Percentiles rank a stretch among this genome's conserved stretches.
These are phyloP conservation scores for Aureobasidium namibiae DNA, from an alignment of 2,329 filamentous ascomycete species.

Conservation along the genomic window DNA sequence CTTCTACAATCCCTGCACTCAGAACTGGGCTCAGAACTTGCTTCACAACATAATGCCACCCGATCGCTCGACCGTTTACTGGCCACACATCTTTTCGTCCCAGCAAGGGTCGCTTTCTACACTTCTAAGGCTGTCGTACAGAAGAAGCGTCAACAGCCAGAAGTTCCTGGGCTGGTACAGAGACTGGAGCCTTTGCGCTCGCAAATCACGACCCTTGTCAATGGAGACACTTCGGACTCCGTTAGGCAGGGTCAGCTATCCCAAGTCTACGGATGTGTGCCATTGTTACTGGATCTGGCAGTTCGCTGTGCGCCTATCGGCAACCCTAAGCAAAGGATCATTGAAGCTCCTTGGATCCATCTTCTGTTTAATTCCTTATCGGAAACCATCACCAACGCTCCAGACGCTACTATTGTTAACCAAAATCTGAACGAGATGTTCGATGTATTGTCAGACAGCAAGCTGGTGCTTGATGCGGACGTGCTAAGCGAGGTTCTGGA, in stretches of 20 bases:
- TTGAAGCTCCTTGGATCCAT: conserved; percentile 39
- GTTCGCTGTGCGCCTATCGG: conserved; percentile 32
- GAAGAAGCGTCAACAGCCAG: conserved; percentile 12
- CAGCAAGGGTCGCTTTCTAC: conserved; percentile 31
- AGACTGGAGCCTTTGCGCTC: conserved; percentile 2
- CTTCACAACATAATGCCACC: not conserved
- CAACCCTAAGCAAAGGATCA: conserved; percentile 31
- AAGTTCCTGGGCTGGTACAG: not conserved
- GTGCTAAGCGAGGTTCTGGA: not conserved
- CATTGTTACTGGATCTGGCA: conserved; percentile 31
- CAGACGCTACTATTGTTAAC: conserved; percentile 16
- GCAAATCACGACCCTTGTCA: not conserved
- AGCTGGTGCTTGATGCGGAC: not conserved
- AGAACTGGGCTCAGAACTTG: not conserved
- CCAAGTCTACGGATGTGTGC: not conserved
- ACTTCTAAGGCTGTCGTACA: conserved; percentile 16
- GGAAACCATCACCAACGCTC: conserved; percentile 15
- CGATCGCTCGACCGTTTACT: conserved; percentile 29
- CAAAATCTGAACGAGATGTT: conserved; percentile 21
- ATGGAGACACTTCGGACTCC: not conserved
- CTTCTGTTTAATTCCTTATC: conserved; percentile 30
- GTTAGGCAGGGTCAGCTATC: not conserved
- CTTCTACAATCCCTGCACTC: conserved; percentile 15
- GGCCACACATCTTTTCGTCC: conserved; percentile 35
- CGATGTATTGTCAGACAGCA: conserved; percentile 13